Evolutionary conservation across 208 protist genomes (phyloP), one percentile per base, ranked within the genome.

Genomic region (Wallacemonas sp.): DNA sequence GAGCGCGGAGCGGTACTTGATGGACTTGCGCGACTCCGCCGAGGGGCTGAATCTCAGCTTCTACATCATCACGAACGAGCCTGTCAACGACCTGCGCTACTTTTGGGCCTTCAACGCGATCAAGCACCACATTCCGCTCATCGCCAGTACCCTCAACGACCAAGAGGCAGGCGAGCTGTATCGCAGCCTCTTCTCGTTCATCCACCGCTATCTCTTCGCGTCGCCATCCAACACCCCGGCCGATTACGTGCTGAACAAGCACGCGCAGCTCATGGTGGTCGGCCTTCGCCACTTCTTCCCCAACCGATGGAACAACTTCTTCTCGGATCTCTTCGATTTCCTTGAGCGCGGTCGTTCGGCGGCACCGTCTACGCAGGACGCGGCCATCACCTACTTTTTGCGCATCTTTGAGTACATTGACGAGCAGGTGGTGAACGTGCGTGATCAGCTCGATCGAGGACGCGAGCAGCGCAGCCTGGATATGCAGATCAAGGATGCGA

Each of bases 81-180:
- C 77, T 2, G 65, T 91, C 10, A 50, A 71, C 32, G 71, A 87
- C 39, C 29, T 87, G 4, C 84, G 81, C 12, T 90, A 73, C 62
- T 94, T 92, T 66, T 94, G 89, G 89, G 85, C 89, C 2, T 88
- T 91, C 74, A 94, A 91, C 62, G 89, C 89, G 0, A 78, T 94
- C 5, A 83, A 89, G 45, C 65, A 85, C 42, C 89, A 92, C 66
- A 63, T 94, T 25, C 79, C 84, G 11, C 10, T 31, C 46, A 55
- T 90, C 42, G 65, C 74, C 2, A 16, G 45, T 20, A 59, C 70
- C 33, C 65, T 84, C 46, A 63, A 74, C 39, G 74, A 71, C 0
- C 62, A 62, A 7, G 76, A 89, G 61, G 77, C 85, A 5, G 71
- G 76, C 29, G 78, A 86, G 66, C 61, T 94, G 4, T 91, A 90